phyloP scores from a whole-genome alignment of 495 filamentous ascomycete species.

The Talaromyces proteolyticus region DNA sequence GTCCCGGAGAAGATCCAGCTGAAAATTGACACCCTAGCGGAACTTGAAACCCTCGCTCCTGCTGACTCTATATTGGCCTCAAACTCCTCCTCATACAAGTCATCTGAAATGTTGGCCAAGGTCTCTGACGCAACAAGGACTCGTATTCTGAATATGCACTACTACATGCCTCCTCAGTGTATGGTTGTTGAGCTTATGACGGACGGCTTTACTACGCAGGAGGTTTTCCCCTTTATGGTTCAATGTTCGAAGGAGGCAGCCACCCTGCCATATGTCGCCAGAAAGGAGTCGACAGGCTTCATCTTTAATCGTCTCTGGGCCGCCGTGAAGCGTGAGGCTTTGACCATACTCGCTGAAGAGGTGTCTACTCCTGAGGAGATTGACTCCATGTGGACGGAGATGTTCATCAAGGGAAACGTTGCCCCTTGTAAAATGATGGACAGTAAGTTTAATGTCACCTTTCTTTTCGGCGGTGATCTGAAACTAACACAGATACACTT shows the following conservation, averaged over 20 bases:
- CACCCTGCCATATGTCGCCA: conserved; percentile 30
- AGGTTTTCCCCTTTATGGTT: conserved; percentile 36
- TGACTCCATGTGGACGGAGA: conserved; percentile 35
- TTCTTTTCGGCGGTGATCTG: background rate
- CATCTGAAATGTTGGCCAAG: conserved; percentile 35
- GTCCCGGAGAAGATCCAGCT: conserved; percentile 47
- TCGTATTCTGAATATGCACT: conserved; percentile 42
- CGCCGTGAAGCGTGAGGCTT: conserved; percentile 46
- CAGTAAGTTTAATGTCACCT: conserved; percentile 12
- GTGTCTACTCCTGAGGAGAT: conserved; percentile 42
- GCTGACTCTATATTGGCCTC: conserved; percentile 45
- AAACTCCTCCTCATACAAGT: conserved; percentile 44
- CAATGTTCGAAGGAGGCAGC: conserved; percentile 35
- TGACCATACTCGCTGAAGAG: conserved; percentile 44
- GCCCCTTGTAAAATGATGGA: conserved; percentile 28
- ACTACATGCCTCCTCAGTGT: conserved; percentile 44
- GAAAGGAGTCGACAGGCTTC: conserved; percentile 47
- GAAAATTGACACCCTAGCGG: conserved; percentile 43
- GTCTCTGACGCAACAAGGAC: conserved; percentile 20
- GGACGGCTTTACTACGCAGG: conserved; percentile 35
- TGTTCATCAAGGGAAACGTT: conserved; percentile 23
- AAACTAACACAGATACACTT: background rate
- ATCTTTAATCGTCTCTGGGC: conserved; percentile 56
- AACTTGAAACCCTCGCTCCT: conserved; percentile 35
- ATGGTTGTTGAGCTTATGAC: conserved; percentile 52